A percentile compares a stretch with the other conserved stretches of the same genome.
phyloP scores from a whole-genome alignment of 1,139 yeast species.

The Suhomyces bribrorum region DNA sequence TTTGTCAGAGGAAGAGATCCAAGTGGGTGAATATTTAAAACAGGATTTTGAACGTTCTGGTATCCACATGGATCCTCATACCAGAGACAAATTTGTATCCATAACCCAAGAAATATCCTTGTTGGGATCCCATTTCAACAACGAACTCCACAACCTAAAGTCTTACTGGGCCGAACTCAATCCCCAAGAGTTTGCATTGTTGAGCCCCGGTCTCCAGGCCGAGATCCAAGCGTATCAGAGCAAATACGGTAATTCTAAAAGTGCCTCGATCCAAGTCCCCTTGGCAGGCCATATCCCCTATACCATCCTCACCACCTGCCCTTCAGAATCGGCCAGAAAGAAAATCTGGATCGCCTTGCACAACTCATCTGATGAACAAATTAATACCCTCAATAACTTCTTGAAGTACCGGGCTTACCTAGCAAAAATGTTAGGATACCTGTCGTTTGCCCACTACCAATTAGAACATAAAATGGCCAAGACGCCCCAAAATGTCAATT shows the following conservation, averaged over 20 bases:
- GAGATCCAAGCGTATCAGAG: slow-evolving; percentile 32
- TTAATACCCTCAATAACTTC: slow-evolving; percentile 57
- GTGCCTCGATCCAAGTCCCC: slow-evolving; percentile 52
- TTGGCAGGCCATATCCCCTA: slow-evolving; percentile 70
- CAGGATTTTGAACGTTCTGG: slow-evolving; percentile 93
- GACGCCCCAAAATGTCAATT: slow-evolving; percentile 69
- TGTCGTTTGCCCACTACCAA: slow-evolving; percentile 77
- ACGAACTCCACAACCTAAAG: slow-evolving; percentile 52
- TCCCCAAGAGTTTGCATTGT: slow-evolving; percentile 31
- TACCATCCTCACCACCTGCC: slow-evolving; percentile 60
- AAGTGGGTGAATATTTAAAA: slow-evolving; percentile 77
- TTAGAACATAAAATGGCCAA: slow-evolving; percentile 90
- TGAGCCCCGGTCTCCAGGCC: slow-evolving; percentile 25
- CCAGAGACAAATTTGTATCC: slow-evolving; percentile 70
- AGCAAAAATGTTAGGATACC: slow-evolving; percentile 72
- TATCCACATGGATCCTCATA: slow-evolving; percentile 70
- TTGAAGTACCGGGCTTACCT: slow-evolving; percentile 67
- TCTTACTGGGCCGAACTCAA: slow-evolving; percentile 41
- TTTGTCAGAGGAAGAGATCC: slow-evolving; percentile 69
- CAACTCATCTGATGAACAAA: slow-evolving; percentile 57
- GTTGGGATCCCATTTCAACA: slow-evolving; percentile 75
- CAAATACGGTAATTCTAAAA: slow-evolving; percentile 15
- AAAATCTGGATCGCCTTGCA: slow-evolving; percentile 77
- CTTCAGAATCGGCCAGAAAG: slow-evolving; percentile 58
- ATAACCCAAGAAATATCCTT: slow-evolving; percentile 81